Conservation (phyloP, 2,329 filamentous ascomycete species). For the Pseudogymnoascus sp. region DNA sequence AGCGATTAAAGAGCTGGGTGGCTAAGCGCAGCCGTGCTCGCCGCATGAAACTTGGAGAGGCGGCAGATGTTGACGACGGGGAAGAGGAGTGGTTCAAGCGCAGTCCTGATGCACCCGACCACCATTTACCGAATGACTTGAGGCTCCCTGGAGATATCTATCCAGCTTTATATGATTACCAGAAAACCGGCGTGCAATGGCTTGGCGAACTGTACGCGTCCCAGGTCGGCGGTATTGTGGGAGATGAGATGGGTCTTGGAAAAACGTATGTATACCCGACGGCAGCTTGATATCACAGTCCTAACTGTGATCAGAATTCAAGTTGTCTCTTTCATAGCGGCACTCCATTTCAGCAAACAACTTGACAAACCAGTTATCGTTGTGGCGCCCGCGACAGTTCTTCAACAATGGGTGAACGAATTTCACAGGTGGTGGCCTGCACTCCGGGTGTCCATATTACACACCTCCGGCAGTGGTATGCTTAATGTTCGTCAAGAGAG, state of each 20-base stretch:
- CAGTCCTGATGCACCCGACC: constrained; percentile 74
- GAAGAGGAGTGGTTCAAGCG: constrained; percentile 74
- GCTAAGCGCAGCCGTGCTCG: constrained; percentile 54
- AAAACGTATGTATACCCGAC: constrained; percentile 52
- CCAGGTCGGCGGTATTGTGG: constrained; percentile 85
- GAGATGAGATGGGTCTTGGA: constrained; percentile 97
- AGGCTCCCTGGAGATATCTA: constrained; percentile 87
- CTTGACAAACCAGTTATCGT: constrained; percentile 80
- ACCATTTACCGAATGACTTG: constrained; percentile 63
- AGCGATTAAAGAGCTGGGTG: constrained; percentile 69
- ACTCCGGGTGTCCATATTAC: constrained; percentile 88
- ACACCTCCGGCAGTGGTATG: constrained; percentile 96
- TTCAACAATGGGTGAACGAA: constrained; percentile 97
- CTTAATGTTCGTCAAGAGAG: constrained; percentile 67
- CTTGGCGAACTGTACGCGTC: constrained; percentile 86
- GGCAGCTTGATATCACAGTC: constrained; percentile 2
- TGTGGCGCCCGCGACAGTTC: constrained; percentile 86
- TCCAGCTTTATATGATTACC: constrained; percentile 88
- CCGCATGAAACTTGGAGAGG: constrained; percentile 38
- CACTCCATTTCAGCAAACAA: constrained; percentile 83
- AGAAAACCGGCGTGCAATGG: constrained; percentile 96
- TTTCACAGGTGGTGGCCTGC: constrained; percentile 99
- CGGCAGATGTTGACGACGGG: constrained; percentile 31
- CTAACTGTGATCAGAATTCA: constrained; percentile 37
- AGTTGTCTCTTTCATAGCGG: constrained; percentile 71